Conservation (phyloP, 257 asterid genomes). For the Fraxinus pennsylvanica region DNA sequence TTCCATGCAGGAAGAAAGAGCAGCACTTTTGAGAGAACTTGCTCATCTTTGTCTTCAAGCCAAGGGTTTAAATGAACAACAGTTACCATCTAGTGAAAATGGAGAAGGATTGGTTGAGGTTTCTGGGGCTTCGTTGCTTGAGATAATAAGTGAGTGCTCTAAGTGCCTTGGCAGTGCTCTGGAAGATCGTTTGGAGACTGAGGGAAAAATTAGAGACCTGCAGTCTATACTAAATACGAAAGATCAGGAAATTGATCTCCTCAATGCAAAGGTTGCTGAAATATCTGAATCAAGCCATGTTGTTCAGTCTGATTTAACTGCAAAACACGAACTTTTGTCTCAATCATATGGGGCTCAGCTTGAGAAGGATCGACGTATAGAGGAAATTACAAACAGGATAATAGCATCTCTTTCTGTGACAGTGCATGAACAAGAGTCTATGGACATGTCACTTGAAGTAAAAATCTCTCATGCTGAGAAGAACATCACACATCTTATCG, state of each 20-base stretch:
- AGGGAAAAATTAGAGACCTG: slow-evolving; percentile 49
- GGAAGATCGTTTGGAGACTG: slow-evolving; percentile 35
- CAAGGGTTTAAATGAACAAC: slow-evolving; percentile 41
- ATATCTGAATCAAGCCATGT: slow-evolving; percentile 41
- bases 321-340: slow-evolving; percentile 35
- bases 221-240: slow-evolving; percentile 45
- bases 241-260: slow-evolving; percentile 63
- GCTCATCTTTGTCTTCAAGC: slow-evolving; percentile 43
- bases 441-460: slow-evolving; percentile 47
- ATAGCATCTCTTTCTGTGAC: slow-evolving; percentile 48
- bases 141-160: slow-evolving; percentile 55
- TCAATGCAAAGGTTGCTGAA: slow-evolving; percentile 54
- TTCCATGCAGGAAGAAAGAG: slow-evolving; percentile 69
- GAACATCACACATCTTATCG: slow-evolving; percentile 44
- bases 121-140: slow-evolving; percentile 49
- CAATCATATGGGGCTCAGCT: slow-evolving; percentile 38
- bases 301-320: slow-evolving; percentile 37
- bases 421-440: slow-evolving; percentile 47
- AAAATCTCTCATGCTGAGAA: slow-evolving; percentile 64
- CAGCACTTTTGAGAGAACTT: slow-evolving; percentile 47
- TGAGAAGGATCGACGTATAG: slow-evolving; percentile 48
- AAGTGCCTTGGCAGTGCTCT: slow-evolving; percentile 37
- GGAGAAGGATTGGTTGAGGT: slow-evolving; percentile 32
- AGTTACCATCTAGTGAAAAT: slow-evolving; percentile 29
- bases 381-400: slow-evolving; percentile 54